Conservation (phyloP, 768 basidiomycete genomes). For the Cystobasidium ongulense region DNA sequence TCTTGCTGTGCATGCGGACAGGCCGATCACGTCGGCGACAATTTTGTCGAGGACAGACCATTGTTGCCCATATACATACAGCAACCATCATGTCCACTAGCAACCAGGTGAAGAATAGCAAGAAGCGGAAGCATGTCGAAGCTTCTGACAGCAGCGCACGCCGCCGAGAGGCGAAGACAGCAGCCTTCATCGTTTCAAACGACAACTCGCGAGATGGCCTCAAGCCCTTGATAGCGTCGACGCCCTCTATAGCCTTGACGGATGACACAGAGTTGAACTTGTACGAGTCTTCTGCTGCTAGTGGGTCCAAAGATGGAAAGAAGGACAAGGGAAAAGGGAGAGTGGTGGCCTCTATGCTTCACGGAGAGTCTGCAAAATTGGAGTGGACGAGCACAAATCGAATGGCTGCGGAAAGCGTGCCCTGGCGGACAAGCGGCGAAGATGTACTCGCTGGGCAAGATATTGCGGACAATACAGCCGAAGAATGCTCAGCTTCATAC, state of each 20-base stretch:
- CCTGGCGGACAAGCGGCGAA: neutral
- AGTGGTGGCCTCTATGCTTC: constrained; percentile 22
- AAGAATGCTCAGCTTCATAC: constrained; percentile 22
- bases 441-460: constrained; percentile 5
- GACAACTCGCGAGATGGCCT: constrained; percentile 12
- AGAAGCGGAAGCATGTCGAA: constrained; percentile 21
- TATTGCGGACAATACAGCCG: neutral
- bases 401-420: constrained; percentile 1
- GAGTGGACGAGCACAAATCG: constrained; percentile 20
- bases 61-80: neutral
- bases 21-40: neutral
- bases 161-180: neutral
- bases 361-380: constrained; percentile 28
- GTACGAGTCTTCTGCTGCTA: neutral
- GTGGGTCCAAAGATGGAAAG: neutral
- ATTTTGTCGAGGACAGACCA: neutral
- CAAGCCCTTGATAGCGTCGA: constrained; percentile 9
- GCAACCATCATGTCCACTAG: neutral
- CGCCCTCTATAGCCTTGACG: constrained; percentile 24
- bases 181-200: neutral
- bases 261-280: constrained; percentile 6
- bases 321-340: constrained; percentile 19
- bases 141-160: neutral
- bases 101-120: neutral
- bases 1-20: too few species aligned